A percentile compares a stretch with the other conserved stretches of the same genome.
These are phyloP conservation scores for Corylus avellana DNA, from an alignment of 306 rosid genomes.

Conservation along the genomic window DNA sequence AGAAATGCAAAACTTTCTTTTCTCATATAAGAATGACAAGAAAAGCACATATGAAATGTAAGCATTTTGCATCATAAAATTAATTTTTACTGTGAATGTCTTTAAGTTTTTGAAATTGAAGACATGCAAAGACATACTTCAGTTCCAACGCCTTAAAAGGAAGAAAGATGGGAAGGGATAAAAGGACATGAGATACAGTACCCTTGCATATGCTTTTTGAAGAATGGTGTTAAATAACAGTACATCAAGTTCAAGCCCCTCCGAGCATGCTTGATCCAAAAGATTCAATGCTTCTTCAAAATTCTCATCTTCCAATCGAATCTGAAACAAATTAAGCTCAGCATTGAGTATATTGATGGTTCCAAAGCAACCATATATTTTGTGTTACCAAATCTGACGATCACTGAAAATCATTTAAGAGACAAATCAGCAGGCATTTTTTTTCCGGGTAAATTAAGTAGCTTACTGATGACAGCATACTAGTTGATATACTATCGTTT, in stretches of 20 bases:
- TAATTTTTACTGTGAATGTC: neutral
- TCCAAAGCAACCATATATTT: neutral
- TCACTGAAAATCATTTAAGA: neutral
- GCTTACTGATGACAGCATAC: neutral
- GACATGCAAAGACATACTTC: neutral
- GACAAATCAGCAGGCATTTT: neutral
- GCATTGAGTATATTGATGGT: conserved; percentile 15
- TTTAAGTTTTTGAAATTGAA: neutral
- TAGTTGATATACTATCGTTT: neutral
- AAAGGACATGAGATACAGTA: conserved; percentile 29
- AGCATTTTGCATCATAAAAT: neutral
- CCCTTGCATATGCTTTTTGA: conserved; percentile 57
- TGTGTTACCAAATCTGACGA: neutral
- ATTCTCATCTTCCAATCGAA: conserved; percentile 54
- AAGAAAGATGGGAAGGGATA: conserved; percentile 8
- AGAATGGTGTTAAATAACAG: conserved; percentile 64
- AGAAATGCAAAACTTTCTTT: neutral
- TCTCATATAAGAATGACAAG: conserved; percentile 17
- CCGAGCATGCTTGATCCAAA: conserved; percentile 61
- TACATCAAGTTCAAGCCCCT: conserved; percentile 60
- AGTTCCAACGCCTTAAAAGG: neutral
- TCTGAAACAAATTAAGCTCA: conserved; percentile 50
- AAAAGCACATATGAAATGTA: conserved; percentile 8
- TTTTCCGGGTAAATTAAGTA: neutral
- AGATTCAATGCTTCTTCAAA: conserved; percentile 59